phyloP scores from a whole-genome alignment of 108 stramenopile species.

The Cylindrotheca fusiformis region DNA sequence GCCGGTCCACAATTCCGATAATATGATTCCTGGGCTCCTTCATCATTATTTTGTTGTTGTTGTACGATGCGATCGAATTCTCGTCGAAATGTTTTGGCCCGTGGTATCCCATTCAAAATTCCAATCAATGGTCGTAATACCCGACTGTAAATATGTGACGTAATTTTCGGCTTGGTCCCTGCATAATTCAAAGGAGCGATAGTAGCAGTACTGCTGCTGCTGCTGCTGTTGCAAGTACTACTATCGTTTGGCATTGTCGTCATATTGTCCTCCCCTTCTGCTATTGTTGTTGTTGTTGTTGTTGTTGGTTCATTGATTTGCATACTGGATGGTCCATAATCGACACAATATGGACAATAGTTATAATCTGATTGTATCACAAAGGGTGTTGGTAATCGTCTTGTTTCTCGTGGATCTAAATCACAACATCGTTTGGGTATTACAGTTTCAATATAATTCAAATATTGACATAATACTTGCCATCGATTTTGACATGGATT shows the following conservation, averaged over 20 bases:
- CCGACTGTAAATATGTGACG: conserved; percentile 32
- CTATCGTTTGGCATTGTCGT: neutral
- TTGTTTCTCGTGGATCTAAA: conserved; percentile 9
- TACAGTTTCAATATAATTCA: conserved; percentile 43
- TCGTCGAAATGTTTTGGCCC: conserved; percentile 30
- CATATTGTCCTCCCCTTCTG: too few species aligned
- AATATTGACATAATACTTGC: conserved; percentile 50
- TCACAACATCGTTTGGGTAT: conserved; percentile 73
- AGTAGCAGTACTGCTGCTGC: neutral
- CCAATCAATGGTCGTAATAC: conserved; percentile 42
- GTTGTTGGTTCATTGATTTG: too few species aligned
- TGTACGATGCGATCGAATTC: conserved; percentile 15
- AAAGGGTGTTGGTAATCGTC: conserved; percentile 5
- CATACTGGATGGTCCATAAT: neutral
- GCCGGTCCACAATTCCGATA: conserved; percentile 61
- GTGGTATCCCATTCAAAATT: conserved; percentile 36
- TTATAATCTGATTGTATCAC: neutral
- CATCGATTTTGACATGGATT: conserved; percentile 69
- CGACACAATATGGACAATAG: conserved; percentile 7
- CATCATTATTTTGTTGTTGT: neutral
- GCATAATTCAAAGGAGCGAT: neutral
- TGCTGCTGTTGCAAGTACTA: neutral
- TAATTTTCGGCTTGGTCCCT: conserved; percentile 23
- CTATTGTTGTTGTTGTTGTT: too few species aligned
- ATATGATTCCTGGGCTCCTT: neutral